These are phyloP conservation scores for Trametes sp. DNA, from an alignment of 1,284 basidiomycete species.

Conservation along the genomic window DNA sequence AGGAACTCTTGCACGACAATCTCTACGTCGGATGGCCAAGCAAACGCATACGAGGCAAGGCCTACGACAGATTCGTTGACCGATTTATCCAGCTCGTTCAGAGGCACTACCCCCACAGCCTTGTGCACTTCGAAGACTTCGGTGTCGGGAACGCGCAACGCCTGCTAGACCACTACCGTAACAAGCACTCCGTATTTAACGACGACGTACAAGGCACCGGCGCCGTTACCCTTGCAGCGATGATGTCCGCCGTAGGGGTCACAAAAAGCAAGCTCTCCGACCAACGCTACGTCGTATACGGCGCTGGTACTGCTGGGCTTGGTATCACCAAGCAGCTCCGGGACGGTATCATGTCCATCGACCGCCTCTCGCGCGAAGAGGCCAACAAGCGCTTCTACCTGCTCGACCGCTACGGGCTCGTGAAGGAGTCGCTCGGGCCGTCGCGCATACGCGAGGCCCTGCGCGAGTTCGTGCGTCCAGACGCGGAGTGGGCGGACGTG, in stretches of 20 bases:
- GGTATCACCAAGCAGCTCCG: slow-evolving; percentile 79
- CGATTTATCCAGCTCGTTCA: slow-evolving; percentile 55
- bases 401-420: slow-evolving; percentile 65
- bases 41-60: slow-evolving; percentile 66
- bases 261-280: slow-evolving; percentile 72
- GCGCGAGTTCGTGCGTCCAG: slow-evolving; percentile 63
- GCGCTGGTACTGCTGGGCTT: slow-evolving; percentile 84
- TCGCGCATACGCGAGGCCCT: slow-evolving; percentile 60
- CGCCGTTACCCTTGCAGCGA: slow-evolving; percentile 82
- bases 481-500: slow-evolving; percentile 55
- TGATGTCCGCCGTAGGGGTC: slow-evolving; percentile 81
- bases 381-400: slow-evolving; percentile 75
- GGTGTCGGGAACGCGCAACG: slow-evolving; percentile 79
- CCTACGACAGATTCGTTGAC: slow-evolving; percentile 75
- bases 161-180: slow-evolving; percentile 72
- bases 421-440: slow-evolving; percentile 57
- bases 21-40: slow-evolving; percentile 78
- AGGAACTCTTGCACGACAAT: slow-evolving; percentile 64
- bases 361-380: slow-evolving; percentile 61
- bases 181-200: slow-evolving; percentile 78
- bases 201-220: slow-evolving; percentile 91
- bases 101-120: slow-evolving; percentile 52
- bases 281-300: slow-evolving; percentile 82
- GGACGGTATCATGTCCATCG: slow-evolving; percentile 75
- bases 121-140: slow-evolving; percentile 84